Base-by-base conservation (phyloP, 257 asterid genomes). In the Przewalskia tangutica region DNA sequence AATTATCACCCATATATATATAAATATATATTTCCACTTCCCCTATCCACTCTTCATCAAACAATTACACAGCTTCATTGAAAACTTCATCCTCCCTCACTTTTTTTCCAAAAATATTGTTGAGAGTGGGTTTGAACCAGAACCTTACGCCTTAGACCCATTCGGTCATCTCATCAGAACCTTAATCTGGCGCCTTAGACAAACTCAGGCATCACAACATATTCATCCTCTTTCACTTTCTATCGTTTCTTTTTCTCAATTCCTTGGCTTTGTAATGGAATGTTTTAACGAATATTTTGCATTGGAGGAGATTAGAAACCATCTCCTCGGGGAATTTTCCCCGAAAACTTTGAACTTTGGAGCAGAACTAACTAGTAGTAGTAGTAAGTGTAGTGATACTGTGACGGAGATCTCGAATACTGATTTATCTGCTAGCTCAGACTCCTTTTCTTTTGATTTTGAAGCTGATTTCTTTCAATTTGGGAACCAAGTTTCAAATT, bases 181-280 rank as follows among this genome's bases (percentile, higher is more conserved):
- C 99, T 94, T 95, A 91, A 90, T 92, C 97, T 91, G 95, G 95
- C 95, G 97, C 98, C 95, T 91, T 94, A 92, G 97, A 95, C 98
- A 97, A 94, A 92, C 97, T 95, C 97, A 95, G 96, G 97, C 99
- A 94, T 95, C 87, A 91, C 99, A 92, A 94, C 98, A 2, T 38
- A 2, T 38, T 38, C 42, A 38, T 4, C 5, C 0, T 38, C 5
- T 38, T 38, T 64, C 46, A 64, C 5, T 64, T 14, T 6, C 58
- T 23, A 8, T 12, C 4, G 8, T 3, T 7, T 23, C 11, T 23
- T 11, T 62, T 0, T 14, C 13, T 55, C 17, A n/a, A 27, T 46
- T 46, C 8, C 11, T 46, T 12, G 9, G 53, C 5, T 7, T 6
- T 48, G 66, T 8, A n/a, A 73, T 73, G 79, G 79, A 48, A 46